These are phyloP conservation scores for Amanita exitialis DNA, from an alignment of 768 basidiomycete species.

Conservation along the genomic window DNA sequence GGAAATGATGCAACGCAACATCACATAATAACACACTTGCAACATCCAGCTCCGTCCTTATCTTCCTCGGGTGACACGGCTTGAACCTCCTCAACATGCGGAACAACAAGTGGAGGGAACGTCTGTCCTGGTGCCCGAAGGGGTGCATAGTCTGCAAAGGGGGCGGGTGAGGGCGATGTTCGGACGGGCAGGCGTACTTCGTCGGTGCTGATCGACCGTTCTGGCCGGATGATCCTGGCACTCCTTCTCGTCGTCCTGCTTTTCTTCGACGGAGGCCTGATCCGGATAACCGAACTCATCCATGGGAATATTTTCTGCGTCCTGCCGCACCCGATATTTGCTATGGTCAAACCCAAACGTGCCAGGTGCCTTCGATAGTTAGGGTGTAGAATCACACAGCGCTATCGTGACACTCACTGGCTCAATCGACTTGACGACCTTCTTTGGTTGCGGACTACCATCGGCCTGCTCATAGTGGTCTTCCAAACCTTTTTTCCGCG, in stretches of 20 bases:
- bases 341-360: slow-evolving; percentile 73
- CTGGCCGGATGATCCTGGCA: slow-evolving; percentile 11
- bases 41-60: slow-evolving; percentile 49
- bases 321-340: slow-evolving; percentile 50
- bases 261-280: slow-evolving; percentile 11
- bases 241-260: slow-evolving; percentile 15
- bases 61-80: slow-evolving; percentile 27
- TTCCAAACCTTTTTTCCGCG: slow-evolving; percentile 72
- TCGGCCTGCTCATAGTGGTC: slow-evolving; percentile 58
- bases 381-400: background rate
- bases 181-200: slow-evolving; percentile 19
- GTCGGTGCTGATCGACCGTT: slow-evolving; percentile 13
- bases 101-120: background rate
- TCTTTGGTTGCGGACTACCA: slow-evolving; percentile 54
- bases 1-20: background rate
- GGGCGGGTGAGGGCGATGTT: slow-evolving; percentile 44
- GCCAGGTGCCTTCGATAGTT: slow-evolving; percentile 53
- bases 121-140: slow-evolving; percentile 11
- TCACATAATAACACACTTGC: slow-evolving; percentile 85
- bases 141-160: slow-evolving; percentile 54
- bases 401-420: slow-evolving; percentile 42
- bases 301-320: slow-evolving; percentile 43
- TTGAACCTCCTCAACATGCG: background rate
- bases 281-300: slow-evolving; percentile 51
- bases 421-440: slow-evolving; percentile 21